These are phyloP conservation scores for Malus asiatica DNA, from an alignment of 306 rosid species.

Conservation along the genomic window DNA sequence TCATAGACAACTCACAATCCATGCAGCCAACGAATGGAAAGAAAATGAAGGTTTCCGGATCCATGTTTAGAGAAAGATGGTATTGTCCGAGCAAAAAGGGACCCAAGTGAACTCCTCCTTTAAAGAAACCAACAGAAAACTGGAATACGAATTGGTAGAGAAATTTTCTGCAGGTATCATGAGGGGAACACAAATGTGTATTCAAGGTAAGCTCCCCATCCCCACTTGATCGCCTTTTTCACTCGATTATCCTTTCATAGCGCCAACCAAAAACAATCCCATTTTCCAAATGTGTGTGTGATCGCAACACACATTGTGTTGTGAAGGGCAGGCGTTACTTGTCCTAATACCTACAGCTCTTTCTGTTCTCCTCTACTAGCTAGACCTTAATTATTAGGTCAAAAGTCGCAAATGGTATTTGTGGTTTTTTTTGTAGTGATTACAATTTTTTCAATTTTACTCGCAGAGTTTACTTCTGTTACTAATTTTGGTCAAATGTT, in stretches of 20 bases:
- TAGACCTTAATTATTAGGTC: not conserved
- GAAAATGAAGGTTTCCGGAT: not conserved
- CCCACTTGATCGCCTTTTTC: not conserved
- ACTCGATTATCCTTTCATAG: not conserved
- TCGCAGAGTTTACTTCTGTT: no score
- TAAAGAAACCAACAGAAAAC: constrained; percentile 24
- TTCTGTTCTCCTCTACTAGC: not conserved
- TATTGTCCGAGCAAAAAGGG: not conserved
- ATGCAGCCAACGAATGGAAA: not conserved
- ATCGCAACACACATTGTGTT: not conserved
- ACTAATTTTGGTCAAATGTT: no score
- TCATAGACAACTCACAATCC: not conserved
- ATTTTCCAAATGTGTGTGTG: not conserved
- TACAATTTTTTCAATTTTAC: no score
- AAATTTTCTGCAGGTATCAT: constrained; percentile 6
- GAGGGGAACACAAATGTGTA: constrained; percentile 1
- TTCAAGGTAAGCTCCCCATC: constrained; percentile 3
- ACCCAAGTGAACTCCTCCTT: not conserved
- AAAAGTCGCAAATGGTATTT: no score
- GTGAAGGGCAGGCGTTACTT: not conserved
- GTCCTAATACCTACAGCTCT: not conserved
- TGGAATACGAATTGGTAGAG: constrained; percentile 16
- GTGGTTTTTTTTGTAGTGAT: no score
- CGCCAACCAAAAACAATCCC: not conserved
- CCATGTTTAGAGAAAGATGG: not conserved